phyloP scores from a whole-genome alignment of 257 asterid genomes.

The Agastache rugosa region DNA sequence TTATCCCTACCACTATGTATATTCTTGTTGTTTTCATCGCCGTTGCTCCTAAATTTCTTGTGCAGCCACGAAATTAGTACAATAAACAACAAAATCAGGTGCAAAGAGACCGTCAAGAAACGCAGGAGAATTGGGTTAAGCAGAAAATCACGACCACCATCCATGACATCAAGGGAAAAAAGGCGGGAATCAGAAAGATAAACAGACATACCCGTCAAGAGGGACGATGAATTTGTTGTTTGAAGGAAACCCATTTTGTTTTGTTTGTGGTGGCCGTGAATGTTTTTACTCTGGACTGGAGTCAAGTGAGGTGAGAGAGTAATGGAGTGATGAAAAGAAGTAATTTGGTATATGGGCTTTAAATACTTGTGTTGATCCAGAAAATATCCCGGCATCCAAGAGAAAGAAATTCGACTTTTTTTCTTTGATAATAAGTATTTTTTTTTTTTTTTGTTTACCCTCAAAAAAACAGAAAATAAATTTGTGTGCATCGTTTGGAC shows the following conservation, averaged over 20 bases:
- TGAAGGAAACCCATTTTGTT: not conserved
- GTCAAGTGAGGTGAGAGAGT: not conserved
- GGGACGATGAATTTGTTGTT: not conserved
- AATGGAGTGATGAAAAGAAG: not conserved
- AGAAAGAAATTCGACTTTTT: not conserved
- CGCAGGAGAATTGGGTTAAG: constrained; percentile 60
- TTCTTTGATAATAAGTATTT: not conserved
- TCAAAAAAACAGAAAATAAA: too few relatives aligned
- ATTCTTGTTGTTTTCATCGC: constrained; percentile 36
- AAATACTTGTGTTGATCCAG: not conserved
- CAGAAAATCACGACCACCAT: constrained; percentile 40
- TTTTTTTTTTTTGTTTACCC: not conserved
- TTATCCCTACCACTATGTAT: constrained; percentile 28
- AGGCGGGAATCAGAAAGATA: constrained; percentile 36
- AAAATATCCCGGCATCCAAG: not conserved
- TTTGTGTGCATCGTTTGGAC: not conserved
- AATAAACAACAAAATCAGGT: constrained; percentile 51
- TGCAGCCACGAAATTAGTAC: constrained; percentile 49
- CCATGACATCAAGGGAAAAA: constrained; percentile 27
- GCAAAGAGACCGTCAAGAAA: constrained; percentile 55
- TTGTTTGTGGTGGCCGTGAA: not conserved
- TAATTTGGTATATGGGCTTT: not conserved
- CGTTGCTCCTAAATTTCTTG: constrained; percentile 37
- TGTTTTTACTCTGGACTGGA: not conserved
- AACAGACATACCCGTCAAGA: constrained; percentile 37